Base-by-base conservation (phyloP, 1,284 basidiomycete species). In the Tilletia indica region DNA sequence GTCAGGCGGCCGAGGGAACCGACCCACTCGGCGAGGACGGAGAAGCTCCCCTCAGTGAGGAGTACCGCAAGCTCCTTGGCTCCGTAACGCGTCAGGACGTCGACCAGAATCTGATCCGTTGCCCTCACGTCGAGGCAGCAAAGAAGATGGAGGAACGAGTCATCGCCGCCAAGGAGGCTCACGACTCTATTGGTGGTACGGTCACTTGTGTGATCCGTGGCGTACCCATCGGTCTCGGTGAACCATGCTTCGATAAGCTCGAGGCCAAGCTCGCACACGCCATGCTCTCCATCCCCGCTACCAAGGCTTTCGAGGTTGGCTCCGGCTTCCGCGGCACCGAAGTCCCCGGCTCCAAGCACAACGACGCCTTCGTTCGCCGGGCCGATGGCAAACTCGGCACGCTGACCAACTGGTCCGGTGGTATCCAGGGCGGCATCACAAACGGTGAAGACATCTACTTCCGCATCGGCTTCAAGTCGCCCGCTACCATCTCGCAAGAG, bases 401-500 rank as follows among this genome's bases (percentile, higher is more conserved):
- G 9, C 84, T 86, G 70, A 94, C 94, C 67, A 99, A 99, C 87
- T 94, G 94, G 93, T 94, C 92, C 80, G 97, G 97, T 68, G 97
- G 97, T 71, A 89, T 99, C 71, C 97, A 99, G 86, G 97, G 97
- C 70, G 97, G 97, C 48, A 99, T 99, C 85, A 91, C 92, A 71
- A 99, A 99, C 85, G 94, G 94, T 66, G 94, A 99, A 87, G 91
- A 94, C 83, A 92, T 99, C 83, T 99, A 98, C 88, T 98, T 99
- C 88, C 89, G 93, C 72, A 88, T 98, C 79, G 95, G 92, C 2
- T 99, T 99, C 90, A 99, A 99, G 87, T 93, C 93, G 54, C 97
- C 97, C 70, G 97, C 97, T 47, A 99, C 97, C 47, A 99, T 99
- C 85, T 92, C 93, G 19, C 94, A 94, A 86, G 88, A 91, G 64